Percentiles rank a stretch among this genome's conserved stretches.
These are phyloP conservation scores for Trapa incisa DNA, from an alignment of 345 rosid genomes.

Conservation along the genomic window DNA sequence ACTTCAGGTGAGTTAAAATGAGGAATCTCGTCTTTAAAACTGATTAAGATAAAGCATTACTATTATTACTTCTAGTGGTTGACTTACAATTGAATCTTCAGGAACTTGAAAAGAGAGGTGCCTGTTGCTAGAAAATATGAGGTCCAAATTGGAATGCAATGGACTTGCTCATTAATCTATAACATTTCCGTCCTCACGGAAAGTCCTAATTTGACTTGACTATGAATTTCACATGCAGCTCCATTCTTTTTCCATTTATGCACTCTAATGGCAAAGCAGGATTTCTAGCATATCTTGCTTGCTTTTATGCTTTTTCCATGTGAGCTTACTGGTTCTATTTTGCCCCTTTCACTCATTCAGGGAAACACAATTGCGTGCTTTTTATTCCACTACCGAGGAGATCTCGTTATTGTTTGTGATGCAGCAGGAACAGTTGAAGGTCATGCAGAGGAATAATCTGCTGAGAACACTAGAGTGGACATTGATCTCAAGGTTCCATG, in stretches of 20 bases:
- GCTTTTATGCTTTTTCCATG: not conserved
- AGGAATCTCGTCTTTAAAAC: slow-evolving; percentile 6
- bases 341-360: slow-evolving; percentile 25
- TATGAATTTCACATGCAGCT: not conserved
- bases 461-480: slow-evolving; percentile 57
- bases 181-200: not conserved
- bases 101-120: slow-evolving; percentile 75
- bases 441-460: slow-evolving; percentile 78
- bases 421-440: slow-evolving; percentile 95
- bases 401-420: slow-evolving; percentile 54
- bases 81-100: slow-evolving; percentile 20
- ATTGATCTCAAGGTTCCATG: slow-evolving; percentile 35
- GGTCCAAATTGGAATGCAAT: slow-evolving; percentile 60
- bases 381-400: slow-evolving; percentile 94
- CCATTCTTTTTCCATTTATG: not conserved
- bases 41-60: slow-evolving; percentile 2
- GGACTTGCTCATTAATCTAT: not conserved
- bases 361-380: slow-evolving; percentile 87
- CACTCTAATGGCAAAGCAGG: too few relatives aligned
- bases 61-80: slow-evolving; percentile 3
- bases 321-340: not conserved
- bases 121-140: slow-evolving; percentile 54
- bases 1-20: slow-evolving; percentile 48
- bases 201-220: not conserved
- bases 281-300: too few relatives aligned